Evolutionary conservation across 129 eudicot genomes (phyloP).

Genomic region (Centella asiatica): DNA sequence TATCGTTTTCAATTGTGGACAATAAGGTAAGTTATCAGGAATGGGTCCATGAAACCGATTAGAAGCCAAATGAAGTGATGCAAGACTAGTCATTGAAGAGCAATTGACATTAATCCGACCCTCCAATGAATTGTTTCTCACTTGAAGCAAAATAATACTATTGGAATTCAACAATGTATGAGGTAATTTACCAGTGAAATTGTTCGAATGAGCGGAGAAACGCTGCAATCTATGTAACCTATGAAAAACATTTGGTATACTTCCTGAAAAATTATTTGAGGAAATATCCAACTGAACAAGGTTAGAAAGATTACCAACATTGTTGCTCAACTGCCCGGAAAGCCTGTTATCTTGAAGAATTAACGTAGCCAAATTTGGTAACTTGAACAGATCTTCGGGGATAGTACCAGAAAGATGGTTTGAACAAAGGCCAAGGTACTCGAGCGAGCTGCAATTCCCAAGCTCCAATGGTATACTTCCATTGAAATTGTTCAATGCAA

Average conservation of each 20-base stretch:
- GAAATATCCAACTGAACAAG: constrained; percentile 39
- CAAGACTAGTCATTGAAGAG: constrained; percentile 43
- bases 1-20: constrained; percentile 31
- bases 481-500: constrained; percentile 26
- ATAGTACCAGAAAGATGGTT: constrained; percentile 33
- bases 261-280: constrained; percentile 37
- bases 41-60: constrained; percentile 38
- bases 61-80: constrained; percentile 42
- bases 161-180: constrained; percentile 36
- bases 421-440: constrained; percentile 25
- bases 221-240: constrained; percentile 20
- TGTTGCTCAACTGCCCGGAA: constrained; percentile 27
- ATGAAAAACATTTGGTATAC: constrained; percentile 43
- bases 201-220: constrained; percentile 45
- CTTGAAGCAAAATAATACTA: constrained; percentile 18
- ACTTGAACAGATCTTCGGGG: constrained; percentile 37
- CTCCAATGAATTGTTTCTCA: constrained; percentile 47
- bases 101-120: constrained; percentile 45
- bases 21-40: constrained; percentile 38
- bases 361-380: constrained; percentile 24
- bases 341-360: constrained; percentile 38
- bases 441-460: constrained; percentile 32
- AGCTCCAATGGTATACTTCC: constrained; percentile 36
- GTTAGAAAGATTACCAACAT: constrained; percentile 34
- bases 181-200: constrained; percentile 43